Evolutionary conservation across 352 stramenopile genomes (phyloP).

Genomic region (Phytopythium kandeliae): DNA sequence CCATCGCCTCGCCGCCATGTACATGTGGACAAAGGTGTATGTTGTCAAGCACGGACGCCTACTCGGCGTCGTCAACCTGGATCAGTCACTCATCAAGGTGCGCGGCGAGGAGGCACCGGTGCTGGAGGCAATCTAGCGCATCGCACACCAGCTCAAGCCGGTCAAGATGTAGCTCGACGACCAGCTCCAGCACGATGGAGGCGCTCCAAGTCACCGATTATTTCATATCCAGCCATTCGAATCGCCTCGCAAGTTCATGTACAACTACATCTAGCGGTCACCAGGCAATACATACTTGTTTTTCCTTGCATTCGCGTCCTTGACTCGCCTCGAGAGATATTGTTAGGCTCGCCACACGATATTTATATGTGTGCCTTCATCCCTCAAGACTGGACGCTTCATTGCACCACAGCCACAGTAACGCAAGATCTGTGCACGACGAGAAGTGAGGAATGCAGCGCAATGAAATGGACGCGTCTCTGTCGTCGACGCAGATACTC

Average conservation of each 20-base stretch:
- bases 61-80: constrained; percentile 61
- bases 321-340: no score
- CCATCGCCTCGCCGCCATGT: constrained; percentile 73
- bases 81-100: constrained; percentile 50
- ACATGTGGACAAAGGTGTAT: constrained; percentile 81
- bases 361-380: not conserved
- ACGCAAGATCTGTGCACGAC: no score
- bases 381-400: not conserved
- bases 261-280: not conserved
- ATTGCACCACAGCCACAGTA: no score
- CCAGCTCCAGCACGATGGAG: not conserved
- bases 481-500: constrained; percentile 40
- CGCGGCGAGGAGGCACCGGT: constrained; percentile 41
- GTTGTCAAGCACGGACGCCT: constrained; percentile 67
- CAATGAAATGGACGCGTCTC: constrained; percentile 71
- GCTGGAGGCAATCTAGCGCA: constrained; percentile 4
- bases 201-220: no score
- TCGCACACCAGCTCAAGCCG: no score
- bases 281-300: not conserved
- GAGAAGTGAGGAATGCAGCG: constrained; percentile 50
- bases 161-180: not conserved
- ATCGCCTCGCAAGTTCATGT: not conserved
- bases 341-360: not conserved
- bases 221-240: no score
- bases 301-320: not conserved